A percentile compares a stretch with the other conserved stretches of the same genome.
These are phyloP conservation scores for Crithidia acanthocephali DNA, from an alignment of 208 protist species.

Conservation along the genomic window DNA sequence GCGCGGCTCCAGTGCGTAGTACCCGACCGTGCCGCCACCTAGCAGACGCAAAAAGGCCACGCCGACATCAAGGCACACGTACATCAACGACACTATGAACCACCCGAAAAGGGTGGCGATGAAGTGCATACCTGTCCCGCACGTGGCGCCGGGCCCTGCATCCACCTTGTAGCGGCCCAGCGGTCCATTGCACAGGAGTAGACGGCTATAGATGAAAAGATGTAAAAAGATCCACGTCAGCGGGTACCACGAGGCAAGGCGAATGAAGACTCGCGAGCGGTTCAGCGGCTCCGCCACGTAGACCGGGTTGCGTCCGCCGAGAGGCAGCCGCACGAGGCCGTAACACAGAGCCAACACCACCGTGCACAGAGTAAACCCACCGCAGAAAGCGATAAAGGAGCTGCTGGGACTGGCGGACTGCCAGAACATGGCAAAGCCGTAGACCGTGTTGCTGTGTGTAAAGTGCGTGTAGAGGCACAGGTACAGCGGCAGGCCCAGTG, in stretches of 20 bases:
- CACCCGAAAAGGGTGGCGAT: constrained; percentile 13
- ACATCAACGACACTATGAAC: constrained; percentile 10
- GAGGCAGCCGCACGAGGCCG: constrained; percentile 11
- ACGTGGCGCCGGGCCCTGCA: not conserved
- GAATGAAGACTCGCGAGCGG: constrained; percentile 24
- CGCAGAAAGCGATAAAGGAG: not conserved
- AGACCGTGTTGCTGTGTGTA: constrained; percentile 8
- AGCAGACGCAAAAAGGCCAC: constrained; percentile 20
- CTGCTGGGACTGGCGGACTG: constrained; percentile 5
- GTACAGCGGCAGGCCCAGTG: constrained; percentile 18
- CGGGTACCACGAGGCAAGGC: constrained; percentile 18
- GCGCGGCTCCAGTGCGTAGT: constrained; percentile 36
- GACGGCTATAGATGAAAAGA: constrained; percentile 16
- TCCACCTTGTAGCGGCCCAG: not conserved
- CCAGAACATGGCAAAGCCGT: constrained; percentile 29
- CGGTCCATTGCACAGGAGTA: constrained; percentile 21
- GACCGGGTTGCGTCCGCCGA: constrained; percentile 24
- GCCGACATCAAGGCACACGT: constrained; percentile 24
- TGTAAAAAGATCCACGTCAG: constrained; percentile 20
- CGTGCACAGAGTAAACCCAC: constrained; percentile 22
- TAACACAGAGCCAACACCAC: constrained; percentile 5
- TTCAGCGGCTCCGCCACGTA: constrained; percentile 6
- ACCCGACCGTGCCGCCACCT: constrained; percentile 9
- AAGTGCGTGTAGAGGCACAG: constrained; percentile 34
- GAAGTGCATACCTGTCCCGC: constrained; percentile 23